Conservation (phyloP, 345 rosid species). For the Citrus inodora region DNA sequence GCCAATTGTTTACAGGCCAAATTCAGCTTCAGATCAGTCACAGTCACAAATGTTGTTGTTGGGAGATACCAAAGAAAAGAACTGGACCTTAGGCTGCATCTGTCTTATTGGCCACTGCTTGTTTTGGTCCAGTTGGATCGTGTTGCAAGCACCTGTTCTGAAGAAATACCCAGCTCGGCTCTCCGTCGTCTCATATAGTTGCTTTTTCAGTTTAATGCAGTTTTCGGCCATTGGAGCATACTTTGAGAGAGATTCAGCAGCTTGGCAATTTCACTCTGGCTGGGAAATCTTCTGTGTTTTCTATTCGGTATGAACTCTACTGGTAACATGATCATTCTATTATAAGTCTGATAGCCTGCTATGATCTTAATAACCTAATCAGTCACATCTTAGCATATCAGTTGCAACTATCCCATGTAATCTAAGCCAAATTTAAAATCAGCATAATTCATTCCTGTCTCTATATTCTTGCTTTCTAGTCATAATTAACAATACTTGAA, state of each 20-base stretch:
- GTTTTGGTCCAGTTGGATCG: slow-evolving; percentile 93
- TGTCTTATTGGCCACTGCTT: slow-evolving; percentile 55
- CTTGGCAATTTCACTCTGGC: slow-evolving; percentile 52
- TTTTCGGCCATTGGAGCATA: slow-evolving; percentile 53
- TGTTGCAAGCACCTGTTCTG: slow-evolving; percentile 65
- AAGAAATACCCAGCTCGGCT: slow-evolving; percentile 84
- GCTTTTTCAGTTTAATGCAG: slow-evolving; percentile 66
- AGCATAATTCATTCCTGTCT: neutral
- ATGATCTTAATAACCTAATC: neutral
- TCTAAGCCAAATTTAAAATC: neutral
- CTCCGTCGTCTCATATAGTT: slow-evolving; percentile 62
- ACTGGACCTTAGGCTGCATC: slow-evolving; percentile 53
- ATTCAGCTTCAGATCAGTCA: slow-evolving; percentile 12
- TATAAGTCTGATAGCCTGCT: neutral
- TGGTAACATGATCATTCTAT: neutral
- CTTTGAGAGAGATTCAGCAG: slow-evolving; percentile 51
- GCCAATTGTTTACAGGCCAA: slow-evolving; percentile 45
- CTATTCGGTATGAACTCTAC: slow-evolving; percentile 50
- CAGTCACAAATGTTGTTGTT: slow-evolving; percentile 3
- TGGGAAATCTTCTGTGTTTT: slow-evolving; percentile 50
- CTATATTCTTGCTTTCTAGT: neutral
- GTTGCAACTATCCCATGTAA: neutral
- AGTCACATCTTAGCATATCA: neutral
- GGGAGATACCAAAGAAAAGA: slow-evolving; percentile 41
- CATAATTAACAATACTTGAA: neutral